A percentile compares a stretch with the other conserved stretches of the same genome.
Evolutionary conservation across 208 protist genomes (phyloP).

Genomic region (Herpetomonas samuelpessoai): DNA sequence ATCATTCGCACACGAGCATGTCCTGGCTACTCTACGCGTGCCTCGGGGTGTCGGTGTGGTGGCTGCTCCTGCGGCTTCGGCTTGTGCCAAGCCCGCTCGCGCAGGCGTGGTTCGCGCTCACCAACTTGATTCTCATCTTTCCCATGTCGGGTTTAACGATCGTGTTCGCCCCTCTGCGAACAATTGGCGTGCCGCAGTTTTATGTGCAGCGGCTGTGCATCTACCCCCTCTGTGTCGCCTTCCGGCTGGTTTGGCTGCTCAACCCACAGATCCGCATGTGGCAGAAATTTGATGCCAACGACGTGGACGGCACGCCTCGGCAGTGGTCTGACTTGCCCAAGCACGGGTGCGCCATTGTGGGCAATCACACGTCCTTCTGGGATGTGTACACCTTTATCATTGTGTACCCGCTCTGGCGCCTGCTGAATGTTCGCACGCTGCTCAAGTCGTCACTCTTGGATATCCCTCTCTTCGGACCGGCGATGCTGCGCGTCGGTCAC

Average conservation of each 20-base stretch:
- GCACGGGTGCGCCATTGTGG: slow-evolving; percentile 18
- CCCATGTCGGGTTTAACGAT: slow-evolving; percentile 24
- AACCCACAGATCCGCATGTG: slow-evolving; percentile 44
- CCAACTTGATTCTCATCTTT: slow-evolving; percentile 24
- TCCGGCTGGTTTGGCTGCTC: slow-evolving; percentile 25
- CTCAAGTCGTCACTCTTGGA: slow-evolving; percentile 47
- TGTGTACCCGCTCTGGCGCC: slow-evolving; percentile 23
- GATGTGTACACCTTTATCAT: slow-evolving; percentile 38
- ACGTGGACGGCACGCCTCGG: slow-evolving; percentile 5
- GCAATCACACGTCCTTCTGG: slow-evolving; percentile 74
- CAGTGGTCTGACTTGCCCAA: slow-evolving; percentile 14
- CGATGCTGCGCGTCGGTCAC: slow-evolving; percentile 60
- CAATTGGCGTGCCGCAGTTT: slow-evolving; percentile 20
- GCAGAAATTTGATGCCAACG: slow-evolving; percentile 22
- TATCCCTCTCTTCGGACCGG: slow-evolving; percentile 54
- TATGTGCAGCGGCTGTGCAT: slow-evolving; percentile 31
- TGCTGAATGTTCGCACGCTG: slow-evolving; percentile 40
- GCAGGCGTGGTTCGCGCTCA: slow-evolving; percentile 40
- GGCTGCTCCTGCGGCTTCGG: slow-evolving; percentile 24
- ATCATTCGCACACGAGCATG: too few relatives aligned
- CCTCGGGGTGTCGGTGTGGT: too few relatives aligned
- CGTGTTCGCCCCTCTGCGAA: slow-evolving; percentile 20
- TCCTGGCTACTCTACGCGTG: too few relatives aligned
- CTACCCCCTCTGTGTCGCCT: slow-evolving; percentile 22
- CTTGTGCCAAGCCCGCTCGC: slow-evolving; percentile 25